phyloP scores from a whole-genome alignment of 2,329 filamentous ascomycete species.

The Lasiodiplodia sp. region DNA sequence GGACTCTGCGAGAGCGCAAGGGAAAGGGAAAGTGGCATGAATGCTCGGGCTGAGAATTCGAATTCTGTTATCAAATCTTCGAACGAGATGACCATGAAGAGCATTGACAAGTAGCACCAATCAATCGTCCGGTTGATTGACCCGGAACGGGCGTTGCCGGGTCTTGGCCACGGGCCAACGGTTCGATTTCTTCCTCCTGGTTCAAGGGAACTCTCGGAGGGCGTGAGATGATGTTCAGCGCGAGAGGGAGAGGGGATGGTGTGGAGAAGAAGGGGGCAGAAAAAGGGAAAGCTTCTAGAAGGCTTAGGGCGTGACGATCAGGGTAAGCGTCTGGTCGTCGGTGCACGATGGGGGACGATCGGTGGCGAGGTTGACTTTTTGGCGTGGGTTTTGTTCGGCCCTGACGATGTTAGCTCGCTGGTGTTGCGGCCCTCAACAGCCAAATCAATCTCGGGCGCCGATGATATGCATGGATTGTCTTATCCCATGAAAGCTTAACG shows the following conservation, averaged over 20 bases:
- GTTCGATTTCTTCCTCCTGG: background rate
- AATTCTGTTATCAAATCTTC: slow-evolving; percentile 11
- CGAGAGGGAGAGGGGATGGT: background rate
- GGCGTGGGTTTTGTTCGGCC: background rate
- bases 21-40: background rate
- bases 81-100: background rate
- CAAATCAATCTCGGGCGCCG: background rate
- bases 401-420: background rate
- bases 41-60: background rate
- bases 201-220: background rate
- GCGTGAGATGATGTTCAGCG: background rate
- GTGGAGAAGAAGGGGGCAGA: background rate
- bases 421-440: background rate
- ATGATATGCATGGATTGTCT: background rate
- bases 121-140: slow-evolving; percentile 3
- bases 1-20: background rate
- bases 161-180: background rate
- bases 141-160: background rate
- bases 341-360: background rate
- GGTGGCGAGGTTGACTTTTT: background rate
- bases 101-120: background rate
- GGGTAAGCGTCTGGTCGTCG: background rate
- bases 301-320: background rate
- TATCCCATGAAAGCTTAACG: slow-evolving; percentile 19
- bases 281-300: slow-evolving; percentile 22